Evolutionary conservation across 1,284 basidiomycete species (phyloP).

Genomic region (Melanopsichium pennsylvanicum): DNA sequence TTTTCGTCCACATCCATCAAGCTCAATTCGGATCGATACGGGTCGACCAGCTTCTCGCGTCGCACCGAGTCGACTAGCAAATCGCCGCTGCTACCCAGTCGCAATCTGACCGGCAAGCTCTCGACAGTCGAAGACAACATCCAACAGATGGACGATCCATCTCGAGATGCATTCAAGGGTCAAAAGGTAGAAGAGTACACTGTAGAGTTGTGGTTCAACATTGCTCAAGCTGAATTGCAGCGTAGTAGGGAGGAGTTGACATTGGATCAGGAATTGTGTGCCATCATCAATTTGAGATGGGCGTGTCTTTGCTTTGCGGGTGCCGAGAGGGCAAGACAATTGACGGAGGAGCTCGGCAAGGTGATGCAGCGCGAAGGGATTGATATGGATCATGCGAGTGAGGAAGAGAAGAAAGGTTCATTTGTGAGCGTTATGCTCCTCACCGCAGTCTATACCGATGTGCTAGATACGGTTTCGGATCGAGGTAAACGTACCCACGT

Average conservation of each 20-base stretch:
- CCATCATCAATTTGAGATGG: slow-evolving; percentile 42
- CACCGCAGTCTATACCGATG: slow-evolving; percentile 37
- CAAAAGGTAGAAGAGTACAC: slow-evolving; percentile 30
- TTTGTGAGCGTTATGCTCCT: slow-evolving; percentile 36
- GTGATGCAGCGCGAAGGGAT: slow-evolving; percentile 38
- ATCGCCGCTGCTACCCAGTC: neutral
- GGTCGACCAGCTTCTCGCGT: slow-evolving; percentile 24
- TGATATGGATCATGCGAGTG: slow-evolving; percentile 29
- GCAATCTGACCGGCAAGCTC: slow-evolving; percentile 31
- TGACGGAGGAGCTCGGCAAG: slow-evolving; percentile 35
- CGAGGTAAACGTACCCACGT: slow-evolving; percentile 33
- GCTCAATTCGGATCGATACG: slow-evolving; percentile 12
- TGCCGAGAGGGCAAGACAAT: slow-evolving; percentile 26
- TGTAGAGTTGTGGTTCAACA: slow-evolving; percentile 44
- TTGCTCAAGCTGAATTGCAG: slow-evolving; percentile 30
- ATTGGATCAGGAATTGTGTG: slow-evolving; percentile 36
- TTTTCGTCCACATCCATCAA: neutral
- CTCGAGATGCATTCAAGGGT: slow-evolving; percentile 23
- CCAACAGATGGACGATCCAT: slow-evolving; percentile 34
- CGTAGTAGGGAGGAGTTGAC: slow-evolving; percentile 28
- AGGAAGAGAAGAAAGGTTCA: slow-evolving; percentile 35
- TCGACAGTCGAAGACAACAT: slow-evolving; percentile 36
- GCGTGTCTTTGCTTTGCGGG: slow-evolving; percentile 44
- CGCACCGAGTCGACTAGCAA: neutral
- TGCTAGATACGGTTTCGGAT: slow-evolving; percentile 32